Conservation (phyloP, 176 grass and related monocot species). For the Eragrostis curvula region DNA sequence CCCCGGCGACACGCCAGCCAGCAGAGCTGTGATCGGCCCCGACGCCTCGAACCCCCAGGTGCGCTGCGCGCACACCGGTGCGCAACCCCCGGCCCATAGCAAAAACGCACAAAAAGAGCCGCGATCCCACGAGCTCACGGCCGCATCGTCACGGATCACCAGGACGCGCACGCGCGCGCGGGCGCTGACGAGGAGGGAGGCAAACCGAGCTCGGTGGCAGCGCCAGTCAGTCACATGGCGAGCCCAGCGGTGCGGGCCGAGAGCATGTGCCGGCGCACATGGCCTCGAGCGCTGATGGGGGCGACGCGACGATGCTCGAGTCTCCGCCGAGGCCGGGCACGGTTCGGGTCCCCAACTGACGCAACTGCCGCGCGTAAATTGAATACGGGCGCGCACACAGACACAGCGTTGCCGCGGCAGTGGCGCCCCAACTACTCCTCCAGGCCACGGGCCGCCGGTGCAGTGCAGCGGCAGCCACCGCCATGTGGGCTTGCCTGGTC, state of each 20-base stretch:
- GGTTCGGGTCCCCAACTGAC: background rate
- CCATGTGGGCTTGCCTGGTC: background rate
- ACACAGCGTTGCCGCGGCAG: no score
- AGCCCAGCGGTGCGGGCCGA: background rate
- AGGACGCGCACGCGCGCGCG: background rate
- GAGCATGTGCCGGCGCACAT: constrained; percentile 37
- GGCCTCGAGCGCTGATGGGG: background rate
- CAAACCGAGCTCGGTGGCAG: background rate
- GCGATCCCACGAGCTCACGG: constrained; percentile 23
- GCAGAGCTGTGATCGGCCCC: background rate
- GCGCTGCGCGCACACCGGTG: background rate
- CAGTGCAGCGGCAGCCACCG: background rate
- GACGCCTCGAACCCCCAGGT: background rate
- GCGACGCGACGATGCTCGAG: background rate
- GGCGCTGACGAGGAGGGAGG: background rate
- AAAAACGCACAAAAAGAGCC: constrained; percentile 38
- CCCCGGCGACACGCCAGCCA: no score
- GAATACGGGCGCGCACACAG: background rate
- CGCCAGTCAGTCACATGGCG: constrained; percentile 37
- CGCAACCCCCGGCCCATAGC: no score
- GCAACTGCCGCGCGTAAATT: background rate
- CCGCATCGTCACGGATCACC: background rate
- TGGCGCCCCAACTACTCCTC: background rate
- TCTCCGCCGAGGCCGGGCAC: background rate
- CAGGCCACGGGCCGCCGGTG: background rate